Percentiles rank a stretch among this genome's conserved stretches.
Evolutionary conservation across 129 eudicot species (phyloP).

Genomic region (Ambrosia trifida): DNA sequence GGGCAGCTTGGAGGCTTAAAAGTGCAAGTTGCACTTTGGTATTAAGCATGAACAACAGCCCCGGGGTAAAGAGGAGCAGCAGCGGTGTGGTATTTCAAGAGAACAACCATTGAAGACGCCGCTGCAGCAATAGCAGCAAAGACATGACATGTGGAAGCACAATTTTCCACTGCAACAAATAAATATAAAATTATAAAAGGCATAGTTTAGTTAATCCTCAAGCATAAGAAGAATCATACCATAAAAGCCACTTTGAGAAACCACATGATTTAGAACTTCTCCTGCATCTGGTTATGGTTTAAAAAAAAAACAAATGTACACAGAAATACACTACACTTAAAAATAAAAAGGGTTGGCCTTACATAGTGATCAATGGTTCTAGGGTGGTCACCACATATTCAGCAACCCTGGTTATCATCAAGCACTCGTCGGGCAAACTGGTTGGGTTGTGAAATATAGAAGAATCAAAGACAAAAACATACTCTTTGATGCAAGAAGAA

Average conservation of each 20-base stretch:
- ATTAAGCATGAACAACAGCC: constrained; percentile 47
- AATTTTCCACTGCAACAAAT: constrained; percentile 48
- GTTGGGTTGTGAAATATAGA: background rate
- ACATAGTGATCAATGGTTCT: constrained; percentile 82
- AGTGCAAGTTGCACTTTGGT: constrained; percentile 51
- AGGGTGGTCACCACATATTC: constrained; percentile 66
- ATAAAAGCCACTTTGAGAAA: constrained; percentile 81
- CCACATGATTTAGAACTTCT: constrained; percentile 53
- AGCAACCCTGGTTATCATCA: constrained; percentile 55
- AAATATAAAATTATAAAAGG: background rate
- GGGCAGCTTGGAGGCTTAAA: constrained; percentile 30
- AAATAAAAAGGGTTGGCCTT: constrained; percentile 27
- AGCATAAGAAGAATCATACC: constrained; percentile 43
- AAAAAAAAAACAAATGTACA: background rate
- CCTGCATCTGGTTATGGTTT: constrained; percentile 42
- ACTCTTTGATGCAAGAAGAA: constrained; percentile 87
- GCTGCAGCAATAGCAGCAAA: constrained; percentile 43
- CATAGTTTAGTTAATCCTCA: background rate
- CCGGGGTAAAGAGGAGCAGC: constrained; percentile 31
- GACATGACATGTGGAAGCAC: constrained; percentile 58
- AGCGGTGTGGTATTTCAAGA: constrained; percentile 42
- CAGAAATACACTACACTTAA: background rate
- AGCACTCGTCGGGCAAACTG: too few relatives aligned
- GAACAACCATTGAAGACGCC: constrained; percentile 30
- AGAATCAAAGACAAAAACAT: constrained; percentile 24